Evolutionary conservation across 768 basidiomycete genomes (phyloP), one percentile per base, ranked within the genome.

Genomic region (Boletus subparvulus): DNA sequence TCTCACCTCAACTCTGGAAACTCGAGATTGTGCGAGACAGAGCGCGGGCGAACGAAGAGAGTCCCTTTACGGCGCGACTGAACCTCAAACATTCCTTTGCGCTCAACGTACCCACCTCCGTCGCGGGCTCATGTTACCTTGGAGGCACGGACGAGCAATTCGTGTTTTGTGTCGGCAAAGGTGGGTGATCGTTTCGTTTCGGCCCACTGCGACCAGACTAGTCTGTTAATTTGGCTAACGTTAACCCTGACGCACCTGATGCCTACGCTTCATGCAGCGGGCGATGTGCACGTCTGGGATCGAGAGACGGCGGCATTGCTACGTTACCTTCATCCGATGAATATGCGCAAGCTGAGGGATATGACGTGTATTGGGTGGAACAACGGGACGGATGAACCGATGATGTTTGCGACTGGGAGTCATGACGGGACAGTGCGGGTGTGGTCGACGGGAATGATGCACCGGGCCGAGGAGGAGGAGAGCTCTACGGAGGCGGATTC

Each of bases 241-340:
- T 40, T 37, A 21, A 4, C 8, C 26, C 6, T 6, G 26, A 28
- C 21, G 21, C 21, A 21, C 21, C 6, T 6, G 3, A 28, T 6
- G 26, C 26, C 8, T 11, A 4, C 28, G 14, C 13, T 17, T 19
- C 33, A 17, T n/a, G 1, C 59, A 91, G 90, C 81, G 59, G 91
- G 90, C 2, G 87, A 91, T 58, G 88, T 93, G 14, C 86, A 90
- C 61, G 85, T 92, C 26, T 93, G 91, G 91, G 91, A 93, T 64
- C 84, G 85, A 52, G 89, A 91, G 71, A 87, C 86, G 13, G 91
- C 82, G 3, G 78, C 83, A 9, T 70, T 91, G 9, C 73, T 92
- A 5, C 88, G 90, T 52, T 81, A 85, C 56, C 77, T 92, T 47
- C 83, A 80, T 4, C 79, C 83, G 17, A 85, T 84, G 32, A 61